phyloP scores from a whole-genome alignment of 345 rosid genomes.

The Aethionema arabicum region DNA sequence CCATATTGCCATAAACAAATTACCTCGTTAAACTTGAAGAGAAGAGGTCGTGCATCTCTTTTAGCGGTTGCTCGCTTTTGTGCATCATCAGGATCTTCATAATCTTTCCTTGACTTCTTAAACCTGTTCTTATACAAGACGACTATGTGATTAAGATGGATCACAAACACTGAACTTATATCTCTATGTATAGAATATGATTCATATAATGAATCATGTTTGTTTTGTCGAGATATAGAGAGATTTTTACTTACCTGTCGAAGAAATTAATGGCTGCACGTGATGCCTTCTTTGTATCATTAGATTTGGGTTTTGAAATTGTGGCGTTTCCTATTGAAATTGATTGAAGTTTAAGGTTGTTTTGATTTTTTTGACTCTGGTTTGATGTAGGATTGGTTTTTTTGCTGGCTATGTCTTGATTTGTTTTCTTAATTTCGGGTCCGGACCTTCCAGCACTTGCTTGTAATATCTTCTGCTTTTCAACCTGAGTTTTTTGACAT shows the following conservation, averaged over 20 bases:
- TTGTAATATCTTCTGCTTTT: conserved; percentile 79
- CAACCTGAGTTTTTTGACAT: conserved; percentile 55
- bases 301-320: conserved; percentile 36
- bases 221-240: conserved; percentile 4
- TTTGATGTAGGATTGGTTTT: conserved; percentile 34
- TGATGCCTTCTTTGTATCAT: conserved; percentile 48
- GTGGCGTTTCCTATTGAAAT: conserved; percentile 37
- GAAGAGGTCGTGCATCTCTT: conserved; percentile 72
- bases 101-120: conserved; percentile 54
- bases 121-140: conserved; percentile 52
- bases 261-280: conserved; percentile 54
- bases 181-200: background rate
- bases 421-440: conserved; percentile 43
- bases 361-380: conserved; percentile 34
- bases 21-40: conserved; percentile 94
- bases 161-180: conserved; percentile 6
- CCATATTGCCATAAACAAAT: too few species aligned
- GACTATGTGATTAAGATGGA: background rate
- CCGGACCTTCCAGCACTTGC: conserved; percentile 52
- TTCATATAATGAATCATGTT: background rate
- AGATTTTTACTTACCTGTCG: conserved; percentile 55
- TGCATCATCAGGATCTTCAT: conserved; percentile 41
- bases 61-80: conserved; percentile 45
- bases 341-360: conserved; percentile 36
- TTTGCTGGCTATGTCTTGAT: conserved; percentile 30